Evolutionary conservation across 352 stramenopile species (phyloP), one percentile per base, ranked within the genome.

Genomic region (Globisporangium spiculum): DNA sequence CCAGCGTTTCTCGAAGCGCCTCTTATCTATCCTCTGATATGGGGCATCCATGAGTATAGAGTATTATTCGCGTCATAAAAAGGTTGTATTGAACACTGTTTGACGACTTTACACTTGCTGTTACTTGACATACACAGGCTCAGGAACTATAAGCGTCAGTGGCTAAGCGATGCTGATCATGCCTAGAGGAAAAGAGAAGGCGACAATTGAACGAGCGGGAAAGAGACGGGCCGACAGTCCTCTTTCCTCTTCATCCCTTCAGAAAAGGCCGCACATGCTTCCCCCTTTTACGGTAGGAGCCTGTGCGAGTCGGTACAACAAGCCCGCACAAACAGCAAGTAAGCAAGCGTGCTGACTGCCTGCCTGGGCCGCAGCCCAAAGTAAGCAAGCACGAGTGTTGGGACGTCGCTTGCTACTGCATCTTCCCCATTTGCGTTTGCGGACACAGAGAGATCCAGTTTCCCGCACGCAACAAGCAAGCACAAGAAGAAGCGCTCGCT

Each of bases 181-280:
- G 20, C 3, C 26, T 27, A 60, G 32, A 60, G n/a, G 34, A 36
- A 60, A 44, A 50, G 41, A 22, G 27, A 6, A 50, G 41, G 7
- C 34, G 10, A 60, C 55, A 60, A 60, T 34, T 60, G 55, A 60
- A 60, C 55, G 55, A 60, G 54, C 55, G 8, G 16, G 27, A 60
- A 60, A 60, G 55, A 60, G 27, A 60, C 27, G 55, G 27, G 27
- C 20, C 27, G 55, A 60, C 20, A 32, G 30, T 32, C 30, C 30
- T 32, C 30, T 32, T 56, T 14, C 20, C n/a, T 24, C 48, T 55
- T 18, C 48, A 44, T 54, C 20, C 48, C 14, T 50, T 24, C 44
- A 24, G 44, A 52, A 52, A 22, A 52, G 18, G 41, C 41, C 41
- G n/a, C 16, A 24, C 38, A 32, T 2, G 22, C 18, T 22, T 52